A percentile compares a stretch with the other conserved stretches of the same genome.
These are phyloP conservation scores for Endocalyx cinctus DNA, from an alignment of 2,329 filamentous ascomycete genomes.

Conservation along the genomic window DNA sequence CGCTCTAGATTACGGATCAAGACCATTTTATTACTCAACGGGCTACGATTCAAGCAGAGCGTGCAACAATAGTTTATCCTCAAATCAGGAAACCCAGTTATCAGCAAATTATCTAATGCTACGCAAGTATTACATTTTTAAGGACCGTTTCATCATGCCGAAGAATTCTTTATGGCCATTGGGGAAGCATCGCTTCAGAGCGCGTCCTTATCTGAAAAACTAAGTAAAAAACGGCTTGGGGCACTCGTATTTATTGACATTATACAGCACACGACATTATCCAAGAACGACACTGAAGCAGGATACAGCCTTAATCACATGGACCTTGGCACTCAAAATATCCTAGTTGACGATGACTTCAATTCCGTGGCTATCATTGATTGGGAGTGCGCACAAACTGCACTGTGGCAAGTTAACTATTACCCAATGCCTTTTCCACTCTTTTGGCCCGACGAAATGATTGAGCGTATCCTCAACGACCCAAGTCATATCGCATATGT, in stretches of 20 bases:
- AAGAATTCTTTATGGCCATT: slow-evolving; percentile 18
- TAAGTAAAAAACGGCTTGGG: too few species aligned
- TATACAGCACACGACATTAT: slow-evolving; percentile 15
- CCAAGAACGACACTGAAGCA: slow-evolving; percentile 6
- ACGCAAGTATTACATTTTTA: too few species aligned
- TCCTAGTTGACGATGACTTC: slow-evolving; percentile 25
- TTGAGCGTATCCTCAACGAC: slow-evolving; percentile 12
- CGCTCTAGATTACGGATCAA: slow-evolving; percentile 3
- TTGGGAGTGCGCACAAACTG: slow-evolving; percentile 28
- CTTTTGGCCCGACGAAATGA: slow-evolving; percentile 10
- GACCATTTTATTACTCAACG: slow-evolving; percentile 10
- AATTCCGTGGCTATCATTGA: slow-evolving; percentile 28
- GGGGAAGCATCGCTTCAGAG: slow-evolving; percentile 12
- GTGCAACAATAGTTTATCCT: slow-evolving; percentile 16
- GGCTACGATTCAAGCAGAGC: slow-evolving; percentile 12
- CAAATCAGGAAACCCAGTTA: slow-evolving; percentile 16
- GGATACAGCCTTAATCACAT: slow-evolving; percentile 26
- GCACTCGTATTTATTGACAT: slow-evolving; percentile 21
- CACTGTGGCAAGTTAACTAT: slow-evolving; percentile 23
- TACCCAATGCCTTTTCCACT: slow-evolving; percentile 28
- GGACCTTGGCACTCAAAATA: slow-evolving; percentile 29
- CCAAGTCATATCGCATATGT: slow-evolving; percentile 11
- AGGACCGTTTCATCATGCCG: slow-evolving; percentile 16
- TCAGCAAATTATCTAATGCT: slow-evolving; percentile 14
- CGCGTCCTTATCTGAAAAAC: too few species aligned